Evolutionary conservation across 257 asterid genomes (phyloP), one percentile per base, ranked within the genome.

Genomic region (Primulina eburnea): DNA sequence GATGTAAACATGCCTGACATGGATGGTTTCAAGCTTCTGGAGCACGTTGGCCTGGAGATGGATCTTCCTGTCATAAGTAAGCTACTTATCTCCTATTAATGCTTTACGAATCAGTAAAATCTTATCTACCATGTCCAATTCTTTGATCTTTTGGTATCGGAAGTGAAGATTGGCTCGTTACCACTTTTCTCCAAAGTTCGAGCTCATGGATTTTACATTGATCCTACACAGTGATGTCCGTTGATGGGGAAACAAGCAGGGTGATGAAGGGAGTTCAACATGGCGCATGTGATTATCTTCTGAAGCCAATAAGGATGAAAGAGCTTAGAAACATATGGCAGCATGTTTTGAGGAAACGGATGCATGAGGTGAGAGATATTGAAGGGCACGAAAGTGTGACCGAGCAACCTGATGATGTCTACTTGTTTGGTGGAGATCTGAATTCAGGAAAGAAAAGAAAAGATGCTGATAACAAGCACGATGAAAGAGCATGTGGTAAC

Each of bases 1-100:
- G 99, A 93, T 56, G 99, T 91, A 18, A 91, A 90, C 83, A 93
- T 93, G 99, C 99, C 99, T 2, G 97, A 90, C 72, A 90, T 93
- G 99, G 97, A 93, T 73, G 99, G 99, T 57, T 93, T 93, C 82
- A 90, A 87, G 86, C 97, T 93, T 64, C 83, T 90, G 32, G 99
- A 93, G 77, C 96, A 81, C 40, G 97, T 93, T 58, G 99, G 99
- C 60, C 90, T 93, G 24, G 97, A 93, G 76, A 87, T 93, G 96
- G 97, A 93, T 77, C 92, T 93, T 43, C 99, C 99, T 0, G 97
- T 93, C 63, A 90, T 93, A 70, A 93, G 99, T 93, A 62, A 79
- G 90, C 78, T 68, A 58, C 67, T 67, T 47, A 28, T 72, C 67
- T 3, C 59, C 16, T 9, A 10, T 34, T 29, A 6, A 17, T 4